Evolutionary conservation across 352 stramenopile species (phyloP).

Genomic region (Plasmopara viticola): DNA sequence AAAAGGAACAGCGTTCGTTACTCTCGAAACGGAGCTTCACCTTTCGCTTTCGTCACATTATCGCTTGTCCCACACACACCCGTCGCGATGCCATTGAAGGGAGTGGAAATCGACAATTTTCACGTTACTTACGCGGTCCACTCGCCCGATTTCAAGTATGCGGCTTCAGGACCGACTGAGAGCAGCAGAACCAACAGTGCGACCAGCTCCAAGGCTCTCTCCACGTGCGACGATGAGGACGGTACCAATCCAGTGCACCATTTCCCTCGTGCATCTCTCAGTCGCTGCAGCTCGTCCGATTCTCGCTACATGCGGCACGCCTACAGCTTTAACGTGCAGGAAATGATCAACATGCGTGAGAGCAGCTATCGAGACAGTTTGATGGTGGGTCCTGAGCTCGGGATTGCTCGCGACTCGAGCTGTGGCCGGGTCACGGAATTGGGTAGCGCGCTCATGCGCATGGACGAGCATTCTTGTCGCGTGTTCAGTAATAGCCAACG

Average conservation of each 20-base stretch:
- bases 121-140: conserved; percentile 12
- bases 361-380: conserved; percentile 53
- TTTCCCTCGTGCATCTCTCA: conserved; percentile 2
- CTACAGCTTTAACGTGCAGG: conserved; percentile 59
- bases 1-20: conserved; percentile 3
- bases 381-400: conserved; percentile 16
- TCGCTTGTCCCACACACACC: conserved; percentile 1
- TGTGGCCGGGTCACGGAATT: conserved; percentile 43
- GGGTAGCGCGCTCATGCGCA: conserved; percentile 63
- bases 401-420: conserved; percentile 10
- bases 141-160: conserved; percentile 13
- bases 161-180: conserved; percentile 4
- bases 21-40: conserved; percentile 3
- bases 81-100: conserved; percentile 23
- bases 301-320: conserved; percentile 24
- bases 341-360: conserved; percentile 49
- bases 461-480: conserved; percentile 63
- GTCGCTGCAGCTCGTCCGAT: conserved; percentile 14
- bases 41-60: background rate
- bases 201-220: conserved; percentile 24
- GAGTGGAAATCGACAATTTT: conserved; percentile 40
- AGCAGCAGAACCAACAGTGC: conserved; percentile 23
- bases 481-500: conserved; percentile 27
- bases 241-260: conserved; percentile 15
- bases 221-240: conserved; percentile 27